Evolutionary conservation across 2,329 filamentous ascomycete genomes (phyloP), one percentile per base, ranked within the genome.

Genomic region (Fusarium chaquense): DNA sequence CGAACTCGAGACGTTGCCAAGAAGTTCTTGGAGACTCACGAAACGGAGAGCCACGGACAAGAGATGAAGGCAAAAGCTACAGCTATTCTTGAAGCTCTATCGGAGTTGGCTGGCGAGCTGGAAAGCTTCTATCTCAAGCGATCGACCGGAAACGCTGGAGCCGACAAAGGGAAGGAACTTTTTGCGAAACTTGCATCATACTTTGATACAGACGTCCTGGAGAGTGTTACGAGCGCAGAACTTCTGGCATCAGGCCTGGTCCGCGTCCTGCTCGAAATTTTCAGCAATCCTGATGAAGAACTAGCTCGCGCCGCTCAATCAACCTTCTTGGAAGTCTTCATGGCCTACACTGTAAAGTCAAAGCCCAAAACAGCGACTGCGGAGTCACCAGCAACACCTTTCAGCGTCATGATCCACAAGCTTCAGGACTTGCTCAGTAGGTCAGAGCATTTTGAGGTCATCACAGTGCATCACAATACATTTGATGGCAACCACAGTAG

Each of bases 361-460:
- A 91, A 87, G 75, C 82, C 84, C 26, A 90, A 89, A 76, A 90
- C 89, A 18, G 86, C 88, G 6, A 89, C 85, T 35, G 85, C 85
- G 15, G 88, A 91, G 58, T 92, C 91, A 13, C 90, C 93, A 4
- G 86, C 89, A 0, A 97, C 95, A 0, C 91, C 94, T 1, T 97
- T 98, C 79, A 96, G 94, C 75, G 88, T 97, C 54, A 86, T 99
- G 78, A 90, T 97, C 41, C 92, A 94, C 78, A 99, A 99, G 80
- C 85, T 99, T 33, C 96, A 99, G 80, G 96, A 99, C 81, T 84
- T 99, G 61, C 87, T 99, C 59, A 99, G 96, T 83, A 90, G 96
- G 72, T 97, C 95, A 35, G 96, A 99, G 83, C 94, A 98, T 83
- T 99, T 98, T 75, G 96, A 99, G 77, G 95, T 99, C 45, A 89